Percentiles rank a stretch among this genome's conserved stretches.
phyloP scores from a whole-genome alignment of 129 eudicot genomes.

The Ambrosia artemisiifolia region DNA sequence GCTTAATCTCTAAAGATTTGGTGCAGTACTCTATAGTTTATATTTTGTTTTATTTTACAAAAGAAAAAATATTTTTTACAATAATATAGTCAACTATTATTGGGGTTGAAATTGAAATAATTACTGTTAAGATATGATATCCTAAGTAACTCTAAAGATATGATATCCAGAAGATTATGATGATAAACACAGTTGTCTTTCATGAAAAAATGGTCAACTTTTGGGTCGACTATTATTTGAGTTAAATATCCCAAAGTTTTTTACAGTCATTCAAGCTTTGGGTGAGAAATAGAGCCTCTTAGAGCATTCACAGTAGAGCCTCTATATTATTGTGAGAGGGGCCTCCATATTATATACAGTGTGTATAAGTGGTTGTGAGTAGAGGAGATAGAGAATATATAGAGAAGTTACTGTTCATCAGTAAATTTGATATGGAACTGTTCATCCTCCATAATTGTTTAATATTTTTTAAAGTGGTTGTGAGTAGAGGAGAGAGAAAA shows the following conservation, averaged over 20 bases:
- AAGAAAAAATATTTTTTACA: background rate
- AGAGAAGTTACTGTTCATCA: too few species aligned
- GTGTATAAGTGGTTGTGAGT: too few species aligned
- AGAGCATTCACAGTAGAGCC: too few species aligned
- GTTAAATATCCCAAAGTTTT: background rate
- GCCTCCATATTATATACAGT: too few species aligned
- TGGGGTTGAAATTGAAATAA: background rate
- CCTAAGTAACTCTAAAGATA: background rate
- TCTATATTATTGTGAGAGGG: too few species aligned
- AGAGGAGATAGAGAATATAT: too few species aligned
- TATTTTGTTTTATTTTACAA: background rate
- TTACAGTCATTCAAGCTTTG: too few species aligned
- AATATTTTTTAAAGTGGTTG: too few species aligned
- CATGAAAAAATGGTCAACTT: background rate
- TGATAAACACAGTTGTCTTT: background rate
- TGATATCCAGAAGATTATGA: background rate
- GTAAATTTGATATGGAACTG: too few species aligned
- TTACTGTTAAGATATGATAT: background rate
- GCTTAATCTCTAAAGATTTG: background rate
- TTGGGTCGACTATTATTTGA: background rate
- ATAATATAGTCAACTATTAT: background rate
- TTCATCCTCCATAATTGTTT: too few species aligned
- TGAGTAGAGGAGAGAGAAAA: too few species aligned
- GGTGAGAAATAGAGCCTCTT: too few species aligned
- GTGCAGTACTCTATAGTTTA: background rate